Evolutionary conservation across 1,284 basidiomycete genomes (phyloP).

Genomic region (Marasmius fiardii): DNA sequence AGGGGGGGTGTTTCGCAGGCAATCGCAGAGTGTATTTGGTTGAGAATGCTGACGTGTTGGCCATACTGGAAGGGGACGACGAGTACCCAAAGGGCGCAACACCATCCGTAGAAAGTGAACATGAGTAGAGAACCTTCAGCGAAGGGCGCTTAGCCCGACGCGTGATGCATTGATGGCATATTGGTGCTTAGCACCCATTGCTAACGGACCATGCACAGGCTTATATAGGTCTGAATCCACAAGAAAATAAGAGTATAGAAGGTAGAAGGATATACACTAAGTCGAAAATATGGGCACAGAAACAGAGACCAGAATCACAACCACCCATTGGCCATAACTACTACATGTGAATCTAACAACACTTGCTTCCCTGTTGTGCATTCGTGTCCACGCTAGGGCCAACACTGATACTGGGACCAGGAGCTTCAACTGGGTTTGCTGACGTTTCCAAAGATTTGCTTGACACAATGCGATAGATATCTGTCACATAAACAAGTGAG

Average conservation of each 20-base stretch:
- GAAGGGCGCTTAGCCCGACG: no score
- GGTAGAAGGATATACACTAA: not conserved
- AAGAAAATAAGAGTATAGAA: slow-evolving; percentile 4
- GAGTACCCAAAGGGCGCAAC: not conserved
- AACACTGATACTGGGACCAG: slow-evolving; percentile 66
- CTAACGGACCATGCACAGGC: no score
- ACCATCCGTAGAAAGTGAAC: slow-evolving; percentile 1
- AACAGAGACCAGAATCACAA: slow-evolving; percentile 32
- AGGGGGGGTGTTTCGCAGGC: slow-evolving; percentile 50
- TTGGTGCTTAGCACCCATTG: no score
- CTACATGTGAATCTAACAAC: slow-evolving; percentile 30
- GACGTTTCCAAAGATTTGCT: slow-evolving; percentile 82
- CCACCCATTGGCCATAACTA: slow-evolving; percentile 20
- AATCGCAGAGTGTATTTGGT: slow-evolving; percentile 79
- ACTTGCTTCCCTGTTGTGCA: slow-evolving; percentile 37
- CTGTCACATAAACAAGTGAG: slow-evolving; percentile 36
- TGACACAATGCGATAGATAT: slow-evolving; percentile 95
- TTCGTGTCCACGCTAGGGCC: slow-evolving; percentile 47
- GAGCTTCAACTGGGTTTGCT: slow-evolving; percentile 44
- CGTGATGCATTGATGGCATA: no score
- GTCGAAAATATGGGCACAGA: slow-evolving; percentile 46
- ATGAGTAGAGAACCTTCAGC: not conserved
- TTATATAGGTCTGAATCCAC: no score
- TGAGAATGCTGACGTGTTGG: slow-evolving; percentile 84
- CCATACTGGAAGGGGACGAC: slow-evolving; percentile 49